These are phyloP conservation scores for Cylindrotheca closterium DNA, from an alignment of 108 stramenopile genomes.

Conservation along the genomic window DNA sequence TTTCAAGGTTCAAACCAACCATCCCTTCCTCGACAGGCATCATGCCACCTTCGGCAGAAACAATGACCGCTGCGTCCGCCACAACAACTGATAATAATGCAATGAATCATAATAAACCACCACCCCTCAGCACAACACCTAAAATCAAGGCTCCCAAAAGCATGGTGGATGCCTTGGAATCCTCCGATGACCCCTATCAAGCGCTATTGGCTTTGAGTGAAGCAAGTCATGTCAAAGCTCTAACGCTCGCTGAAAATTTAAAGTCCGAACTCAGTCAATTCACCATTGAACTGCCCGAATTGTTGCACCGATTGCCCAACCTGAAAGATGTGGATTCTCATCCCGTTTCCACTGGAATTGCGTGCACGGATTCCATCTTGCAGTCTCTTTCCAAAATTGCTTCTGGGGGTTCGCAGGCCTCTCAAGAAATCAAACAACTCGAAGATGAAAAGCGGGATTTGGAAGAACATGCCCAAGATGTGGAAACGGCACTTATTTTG, in stretches of 20 bases:
- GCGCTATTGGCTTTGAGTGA: slow-evolving; percentile 48
- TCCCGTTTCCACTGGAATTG: slow-evolving; percentile 48
- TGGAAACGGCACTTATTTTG: slow-evolving; percentile 61
- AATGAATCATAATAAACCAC: no score
- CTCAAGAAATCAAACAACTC: slow-evolving; percentile 69
- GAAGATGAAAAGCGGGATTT: slow-evolving; percentile 66
- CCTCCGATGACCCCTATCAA: slow-evolving; percentile 39
- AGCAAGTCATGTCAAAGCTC: slow-evolving; percentile 33
- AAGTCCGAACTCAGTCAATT: slow-evolving; percentile 4
- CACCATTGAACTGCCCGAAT: slow-evolving; percentile 26
- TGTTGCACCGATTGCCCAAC: slow-evolving; percentile 17
- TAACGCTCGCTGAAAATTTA: slow-evolving; percentile 38
- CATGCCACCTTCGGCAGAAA: no score
- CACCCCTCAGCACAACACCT: background rate
- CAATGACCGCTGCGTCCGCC: no score
- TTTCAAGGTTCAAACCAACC: no score
- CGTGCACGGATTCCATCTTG: slow-evolving; percentile 76
- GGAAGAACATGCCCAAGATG: slow-evolving; percentile 60
- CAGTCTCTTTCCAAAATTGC: slow-evolving; percentile 80
- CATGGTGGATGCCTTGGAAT: slow-evolving; percentile 56
- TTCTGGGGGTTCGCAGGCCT: slow-evolving; percentile 77
- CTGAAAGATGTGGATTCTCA: slow-evolving; percentile 26
- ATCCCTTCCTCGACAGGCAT: no score
- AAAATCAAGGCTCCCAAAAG: slow-evolving; percentile 34
- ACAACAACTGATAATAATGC: no score